phyloP scores from a whole-genome alignment of 2,329 filamentous ascomycete genomes.

The Sporothrix brunneoviolacea region DNA sequence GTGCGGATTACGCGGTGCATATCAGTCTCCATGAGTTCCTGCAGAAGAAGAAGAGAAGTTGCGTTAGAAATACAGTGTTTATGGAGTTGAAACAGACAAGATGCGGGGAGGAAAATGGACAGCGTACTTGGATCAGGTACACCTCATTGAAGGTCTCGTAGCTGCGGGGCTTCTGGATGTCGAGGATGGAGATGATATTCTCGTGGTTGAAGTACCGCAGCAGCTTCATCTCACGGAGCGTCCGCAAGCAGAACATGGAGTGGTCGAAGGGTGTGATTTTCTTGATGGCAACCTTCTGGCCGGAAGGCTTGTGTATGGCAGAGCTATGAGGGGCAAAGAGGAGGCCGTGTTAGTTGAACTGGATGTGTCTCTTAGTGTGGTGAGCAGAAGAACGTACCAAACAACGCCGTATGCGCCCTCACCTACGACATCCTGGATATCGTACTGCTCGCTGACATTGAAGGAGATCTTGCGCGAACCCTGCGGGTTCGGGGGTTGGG shows the following conservation, averaged over 20 bases:
- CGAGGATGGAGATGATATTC: constrained; percentile 98
- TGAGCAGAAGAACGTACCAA: constrained; percentile 57
- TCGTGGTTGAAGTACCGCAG: constrained; percentile 99
- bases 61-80: constrained; percentile 20
- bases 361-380: background rate
- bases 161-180: constrained; percentile 95
- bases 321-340: constrained; percentile 54
- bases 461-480: constrained; percentile 93
- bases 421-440: constrained; percentile 98
- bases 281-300: constrained; percentile 99
- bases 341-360: background rate
- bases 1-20: constrained; percentile 99
- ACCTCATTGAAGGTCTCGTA: constrained; percentile 97
- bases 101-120: background rate
- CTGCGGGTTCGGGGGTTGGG: constrained; percentile 49
- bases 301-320: constrained; percentile 93
- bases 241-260: constrained; percentile 96
- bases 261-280: constrained; percentile 99
- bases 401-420: constrained; percentile 98
- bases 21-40: constrained; percentile 99
- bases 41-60: background rate
- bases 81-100: too few species aligned
- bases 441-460: constrained; percentile 99
- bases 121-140: constrained; percentile 83
- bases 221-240: constrained; percentile 97